These are phyloP conservation scores for Aspergillus ibericus DNA, from an alignment of 2,329 filamentous ascomycete species.

Conservation along the genomic window DNA sequence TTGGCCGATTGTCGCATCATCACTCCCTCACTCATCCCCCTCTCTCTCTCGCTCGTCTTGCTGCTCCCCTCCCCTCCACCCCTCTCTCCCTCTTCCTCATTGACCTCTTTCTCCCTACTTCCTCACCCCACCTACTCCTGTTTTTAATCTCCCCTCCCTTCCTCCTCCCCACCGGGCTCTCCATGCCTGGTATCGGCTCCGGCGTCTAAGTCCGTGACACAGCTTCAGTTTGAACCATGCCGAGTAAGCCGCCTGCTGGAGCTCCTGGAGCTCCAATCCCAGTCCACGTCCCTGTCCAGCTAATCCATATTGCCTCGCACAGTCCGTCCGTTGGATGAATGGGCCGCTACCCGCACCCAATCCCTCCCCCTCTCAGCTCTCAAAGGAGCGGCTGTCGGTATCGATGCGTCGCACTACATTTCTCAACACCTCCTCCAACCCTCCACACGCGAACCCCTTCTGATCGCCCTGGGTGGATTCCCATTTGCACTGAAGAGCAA, in stretches of 20 bases:
- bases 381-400: constrained; percentile 71
- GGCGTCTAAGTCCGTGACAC: constrained; percentile 21
- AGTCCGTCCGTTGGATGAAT: constrained; percentile 58
- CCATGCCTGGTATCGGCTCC: constrained; percentile 31
- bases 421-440: constrained; percentile 70
- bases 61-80: neutral
- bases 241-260: constrained; percentile 32
- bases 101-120: constrained; percentile 1
- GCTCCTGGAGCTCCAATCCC: constrained; percentile 9
- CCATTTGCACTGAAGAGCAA: constrained; percentile 74
- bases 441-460: constrained; percentile 77
- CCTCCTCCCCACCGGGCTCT: constrained; percentile 19
- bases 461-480: constrained; percentile 84
- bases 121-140: constrained; percentile 1
- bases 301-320: constrained; percentile 7
- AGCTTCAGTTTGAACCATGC: constrained; percentile 36
- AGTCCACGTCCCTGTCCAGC: neutral
- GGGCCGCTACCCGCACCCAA: constrained; percentile 55
- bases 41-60: neutral
- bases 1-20: constrained; percentile 1
- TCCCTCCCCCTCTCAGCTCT: constrained; percentile 68
- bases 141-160: neutral
- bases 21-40: neutral
- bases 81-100: neutral
- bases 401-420: constrained; percentile 90